These are phyloP conservation scores for Austroboletus festivus DNA, from an alignment of 768 basidiomycete genomes.

Conservation along the genomic window DNA sequence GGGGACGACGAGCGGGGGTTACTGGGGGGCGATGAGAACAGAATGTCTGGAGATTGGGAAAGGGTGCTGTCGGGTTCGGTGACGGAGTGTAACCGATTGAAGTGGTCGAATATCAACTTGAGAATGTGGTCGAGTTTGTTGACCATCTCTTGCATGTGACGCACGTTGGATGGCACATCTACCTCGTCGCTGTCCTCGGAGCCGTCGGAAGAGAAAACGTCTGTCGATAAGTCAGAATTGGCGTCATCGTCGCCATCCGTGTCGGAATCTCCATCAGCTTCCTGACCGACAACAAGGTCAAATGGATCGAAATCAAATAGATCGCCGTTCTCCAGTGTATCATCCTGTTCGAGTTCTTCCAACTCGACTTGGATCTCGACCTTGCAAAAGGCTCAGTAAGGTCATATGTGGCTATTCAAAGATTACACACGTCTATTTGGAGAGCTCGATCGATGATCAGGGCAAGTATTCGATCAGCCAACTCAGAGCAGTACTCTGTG, in stretches of 20 bases:
- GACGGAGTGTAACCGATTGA: conserved; percentile 48
- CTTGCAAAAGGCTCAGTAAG: conserved; percentile 36
- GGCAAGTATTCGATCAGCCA: conserved; percentile 78
- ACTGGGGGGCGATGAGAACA: conserved; percentile 20
- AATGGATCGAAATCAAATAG: conserved; percentile 83
- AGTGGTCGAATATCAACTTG: conserved; percentile 81
- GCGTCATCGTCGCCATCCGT: conserved; percentile 46
- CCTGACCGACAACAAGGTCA: conserved; percentile 78
- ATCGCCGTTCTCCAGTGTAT: conserved; percentile 47
- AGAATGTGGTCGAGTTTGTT: conserved; percentile 89
- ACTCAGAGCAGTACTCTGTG: conserved; percentile 83
- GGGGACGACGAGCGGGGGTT: conserved; percentile 28
- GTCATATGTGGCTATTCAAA: background rate
- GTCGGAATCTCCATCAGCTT: conserved; percentile 58
- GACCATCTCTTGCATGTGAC: conserved; percentile 81
- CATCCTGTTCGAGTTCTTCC: conserved; percentile 82
- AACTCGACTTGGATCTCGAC: conserved; percentile 97
- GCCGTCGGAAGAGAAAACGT: conserved; percentile 64
- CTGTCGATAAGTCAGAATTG: conserved; percentile 57
- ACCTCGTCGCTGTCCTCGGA: conserved; percentile 31
- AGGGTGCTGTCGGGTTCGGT: conserved; percentile 19
- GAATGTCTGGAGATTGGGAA: conserved; percentile 7
- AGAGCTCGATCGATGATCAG: conserved; percentile 92
- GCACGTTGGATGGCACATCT: conserved; percentile 48
- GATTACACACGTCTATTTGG: conserved; percentile 81